A percentile compares a stretch with the other conserved stretches of the same genome.
These are phyloP conservation scores for Xylaria sp. DNA, from an alignment of 2,329 filamentous ascomycete genomes.

Conservation along the genomic window DNA sequence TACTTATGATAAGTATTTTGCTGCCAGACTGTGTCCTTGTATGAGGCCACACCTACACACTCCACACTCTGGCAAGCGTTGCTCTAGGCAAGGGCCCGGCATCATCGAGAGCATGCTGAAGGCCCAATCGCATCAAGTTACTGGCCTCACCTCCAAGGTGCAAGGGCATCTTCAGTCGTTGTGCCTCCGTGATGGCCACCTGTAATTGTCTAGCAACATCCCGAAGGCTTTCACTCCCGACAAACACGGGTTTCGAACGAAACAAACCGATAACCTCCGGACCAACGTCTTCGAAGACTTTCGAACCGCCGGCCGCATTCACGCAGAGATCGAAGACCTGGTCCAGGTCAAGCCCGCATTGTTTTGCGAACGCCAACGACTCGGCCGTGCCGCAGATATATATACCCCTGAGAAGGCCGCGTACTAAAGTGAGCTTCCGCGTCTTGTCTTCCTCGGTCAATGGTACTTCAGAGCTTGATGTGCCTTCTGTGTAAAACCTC, in stretches of 20 bases:
- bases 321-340: conserved; percentile 42
- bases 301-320: conserved; percentile 42
- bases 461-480: conserved; percentile 30
- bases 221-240: conserved; percentile 25
- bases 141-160: conserved; percentile 39
- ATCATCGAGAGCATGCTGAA: conserved; percentile 20
- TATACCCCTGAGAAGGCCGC: conserved; percentile 39
- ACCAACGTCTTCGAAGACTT: conserved; percentile 35
- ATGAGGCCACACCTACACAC: conserved; percentile 14
- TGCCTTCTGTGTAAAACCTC: conserved; percentile 39
- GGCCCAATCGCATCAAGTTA: conserved; percentile 33
- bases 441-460: conserved; percentile 31
- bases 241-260: conserved; percentile 21
- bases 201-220: conserved; percentile 32
- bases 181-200: conserved; percentile 39
- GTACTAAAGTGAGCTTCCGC: conserved; percentile 38
- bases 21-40: neutral
- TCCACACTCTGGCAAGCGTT: conserved; percentile 28
- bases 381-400: conserved; percentile 41
- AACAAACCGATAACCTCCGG: conserved; percentile 37
- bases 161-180: conserved; percentile 38
- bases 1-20: neutral
- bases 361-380: conserved; percentile 38
- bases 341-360: conserved; percentile 40
- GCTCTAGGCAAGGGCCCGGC: conserved; percentile 23